Evolutionary conservation across 2,329 filamentous ascomycete genomes (phyloP).

Genomic region (Lizonia empirigonia): DNA sequence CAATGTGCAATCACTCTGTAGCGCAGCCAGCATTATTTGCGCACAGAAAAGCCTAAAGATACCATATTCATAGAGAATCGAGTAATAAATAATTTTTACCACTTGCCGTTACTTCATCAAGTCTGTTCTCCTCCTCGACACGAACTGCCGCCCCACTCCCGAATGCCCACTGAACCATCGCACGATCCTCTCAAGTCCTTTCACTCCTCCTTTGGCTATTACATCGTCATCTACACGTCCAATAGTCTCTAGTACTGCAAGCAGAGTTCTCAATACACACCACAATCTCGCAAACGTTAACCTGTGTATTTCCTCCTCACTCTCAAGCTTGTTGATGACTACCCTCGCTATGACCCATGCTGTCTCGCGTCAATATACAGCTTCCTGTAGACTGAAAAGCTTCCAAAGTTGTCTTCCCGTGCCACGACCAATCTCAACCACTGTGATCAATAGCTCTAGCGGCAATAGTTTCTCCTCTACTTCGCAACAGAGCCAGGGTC

Average conservation of each 20-base stretch:
- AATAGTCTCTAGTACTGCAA: background rate
- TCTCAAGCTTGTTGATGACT: background rate
- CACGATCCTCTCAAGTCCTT: background rate
- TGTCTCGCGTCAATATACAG: too few species aligned
- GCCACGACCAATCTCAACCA: too few species aligned
- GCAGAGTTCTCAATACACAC: background rate
- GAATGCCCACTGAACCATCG: background rate
- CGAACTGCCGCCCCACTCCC: background rate
- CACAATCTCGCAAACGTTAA: background rate
- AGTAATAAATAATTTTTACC: background rate
- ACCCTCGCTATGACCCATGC: background rate
- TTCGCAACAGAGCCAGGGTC: too few species aligned
- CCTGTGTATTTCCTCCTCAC: background rate
- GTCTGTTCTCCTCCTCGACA: background rate
- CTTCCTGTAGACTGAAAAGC: too few species aligned
- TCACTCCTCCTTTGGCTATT: background rate
- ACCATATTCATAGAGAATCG: background rate
- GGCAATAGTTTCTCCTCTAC: too few species aligned
- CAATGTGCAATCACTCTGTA: background rate
- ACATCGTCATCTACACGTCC: background rate
- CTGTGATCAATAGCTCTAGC: too few species aligned
- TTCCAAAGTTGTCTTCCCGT: too few species aligned
- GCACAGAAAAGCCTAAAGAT: background rate
- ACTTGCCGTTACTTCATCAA: background rate
- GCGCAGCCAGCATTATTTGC: background rate